phyloP scores from a whole-genome alignment of 2,329 filamentous ascomycete species.

The Trichoderma sp. region DNA sequence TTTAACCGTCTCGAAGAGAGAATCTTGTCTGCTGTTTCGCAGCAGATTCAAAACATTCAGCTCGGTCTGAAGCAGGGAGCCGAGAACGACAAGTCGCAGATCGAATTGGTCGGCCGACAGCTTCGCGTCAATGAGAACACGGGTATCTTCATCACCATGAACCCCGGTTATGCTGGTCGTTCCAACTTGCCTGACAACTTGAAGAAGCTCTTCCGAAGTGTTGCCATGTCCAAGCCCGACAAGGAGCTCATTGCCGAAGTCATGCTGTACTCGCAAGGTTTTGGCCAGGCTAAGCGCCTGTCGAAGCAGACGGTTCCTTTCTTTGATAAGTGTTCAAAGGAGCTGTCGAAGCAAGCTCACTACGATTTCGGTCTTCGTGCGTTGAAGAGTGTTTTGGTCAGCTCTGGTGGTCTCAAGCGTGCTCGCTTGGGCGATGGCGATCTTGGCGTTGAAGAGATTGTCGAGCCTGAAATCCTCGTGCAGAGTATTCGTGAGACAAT shows the following conservation, averaged over 20 bases:
- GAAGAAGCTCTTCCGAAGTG: conserved; percentile 99
- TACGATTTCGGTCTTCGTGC: conserved; percentile 99
- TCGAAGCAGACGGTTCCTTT: conserved; percentile 97
- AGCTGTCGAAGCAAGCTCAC: conserved; percentile 93
- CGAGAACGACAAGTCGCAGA: conserved; percentile 82
- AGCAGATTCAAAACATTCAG: conserved; percentile 99
- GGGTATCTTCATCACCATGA: conserved; percentile 99
- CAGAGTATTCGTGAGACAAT: conserved; percentile 99
- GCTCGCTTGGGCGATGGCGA: conserved; percentile 67
- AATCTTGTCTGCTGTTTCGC: conserved; percentile 95
- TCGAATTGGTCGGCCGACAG: conserved; percentile 91
- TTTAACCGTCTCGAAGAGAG: conserved; percentile 99
- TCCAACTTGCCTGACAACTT: conserved; percentile 98
- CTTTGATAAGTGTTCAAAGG: conserved; percentile 85
- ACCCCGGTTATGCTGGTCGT: conserved; percentile 95
- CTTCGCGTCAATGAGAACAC: conserved; percentile 89
- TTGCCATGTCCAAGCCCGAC: conserved; percentile 99
- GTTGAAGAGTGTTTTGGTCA: conserved; percentile 96
- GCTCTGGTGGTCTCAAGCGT: conserved; percentile 94
- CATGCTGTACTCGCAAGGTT: conserved; percentile 99
- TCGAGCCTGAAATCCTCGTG: conserved; percentile 97
- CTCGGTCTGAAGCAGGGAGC: conserved; percentile 85
- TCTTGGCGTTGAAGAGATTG: conserved; percentile 68
- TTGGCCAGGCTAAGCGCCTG: conserved; percentile 91
- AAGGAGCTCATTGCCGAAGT: conserved; percentile 99